Conservation (phyloP, 1,284 basidiomycete species). For the Tetrapyrgos nigripes region DNA sequence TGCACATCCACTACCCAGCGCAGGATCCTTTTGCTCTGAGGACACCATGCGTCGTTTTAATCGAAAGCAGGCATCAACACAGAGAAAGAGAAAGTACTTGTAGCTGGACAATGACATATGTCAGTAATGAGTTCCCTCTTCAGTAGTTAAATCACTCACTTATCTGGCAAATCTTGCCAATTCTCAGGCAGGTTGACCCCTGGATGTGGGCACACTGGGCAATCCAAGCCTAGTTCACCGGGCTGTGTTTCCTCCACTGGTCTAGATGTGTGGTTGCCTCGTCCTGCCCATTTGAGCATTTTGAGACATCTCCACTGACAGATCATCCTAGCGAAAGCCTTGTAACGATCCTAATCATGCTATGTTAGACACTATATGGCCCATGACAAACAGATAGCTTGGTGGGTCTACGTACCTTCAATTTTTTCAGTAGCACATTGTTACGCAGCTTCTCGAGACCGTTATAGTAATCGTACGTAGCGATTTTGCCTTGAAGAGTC, state of each 20-base stretch:
- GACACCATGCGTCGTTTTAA: constrained; percentile 18
- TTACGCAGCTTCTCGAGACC: constrained; percentile 17
- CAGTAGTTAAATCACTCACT: not conserved
- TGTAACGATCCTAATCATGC: constrained; percentile 26
- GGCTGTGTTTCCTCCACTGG: not conserved
- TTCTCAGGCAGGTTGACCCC: constrained; percentile 20
- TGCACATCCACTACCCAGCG: constrained; percentile 11
- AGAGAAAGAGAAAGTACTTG: constrained; percentile 17
- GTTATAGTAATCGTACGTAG: constrained; percentile 23
- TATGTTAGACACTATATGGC: not conserved
- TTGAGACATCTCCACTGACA: constrained; percentile 30
- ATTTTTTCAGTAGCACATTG: not conserved
- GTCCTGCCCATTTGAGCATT: constrained; percentile 18
- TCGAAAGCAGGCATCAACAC: constrained; percentile 26
- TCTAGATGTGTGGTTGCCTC: constrained; percentile 1
- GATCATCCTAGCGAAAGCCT: constrained; percentile 23
- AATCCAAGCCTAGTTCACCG: constrained; percentile 28
- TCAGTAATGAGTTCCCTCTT: not conserved
- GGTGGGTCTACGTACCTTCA: not conserved
- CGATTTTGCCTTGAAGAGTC: constrained; percentile 24
- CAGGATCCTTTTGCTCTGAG: constrained; percentile 8
- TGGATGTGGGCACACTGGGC: constrained; percentile 25
- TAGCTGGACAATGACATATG: constrained; percentile 7
- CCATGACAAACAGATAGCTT: not conserved
- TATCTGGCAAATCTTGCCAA: not conserved